These are phyloP conservation scores for Hortiboletus rubellus DNA, from an alignment of 1,284 basidiomycete genomes.

Conservation along the genomic window DNA sequence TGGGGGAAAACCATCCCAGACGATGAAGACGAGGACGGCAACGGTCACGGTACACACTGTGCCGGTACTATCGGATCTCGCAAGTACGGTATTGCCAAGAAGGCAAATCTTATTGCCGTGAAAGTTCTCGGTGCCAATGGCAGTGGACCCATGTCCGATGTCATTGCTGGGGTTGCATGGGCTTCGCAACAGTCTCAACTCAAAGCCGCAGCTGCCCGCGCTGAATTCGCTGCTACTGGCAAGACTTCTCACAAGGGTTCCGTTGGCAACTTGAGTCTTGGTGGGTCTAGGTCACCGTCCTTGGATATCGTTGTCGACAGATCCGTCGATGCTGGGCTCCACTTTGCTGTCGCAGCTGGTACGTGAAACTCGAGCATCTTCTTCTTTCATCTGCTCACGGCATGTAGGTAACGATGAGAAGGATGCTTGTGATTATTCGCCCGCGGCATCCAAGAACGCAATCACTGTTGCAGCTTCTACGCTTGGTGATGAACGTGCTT, in stretches of 20 bases:
- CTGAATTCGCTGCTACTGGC: constrained; percentile 63
- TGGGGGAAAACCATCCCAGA: constrained; percentile 89
- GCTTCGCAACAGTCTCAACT: constrained; percentile 66
- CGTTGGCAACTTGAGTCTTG: constrained; percentile 97
- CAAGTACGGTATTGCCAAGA: constrained; percentile 94
- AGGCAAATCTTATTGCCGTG: constrained; percentile 90
- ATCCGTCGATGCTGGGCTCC: constrained; percentile 82
- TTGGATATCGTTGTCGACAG: constrained; percentile 86
- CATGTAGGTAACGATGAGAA: constrained; percentile 60
- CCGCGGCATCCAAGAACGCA: constrained; percentile 72
- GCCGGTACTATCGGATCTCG: constrained; percentile 79
- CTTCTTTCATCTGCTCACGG: neutral
- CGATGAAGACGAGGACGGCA: constrained; percentile 75
- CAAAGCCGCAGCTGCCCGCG: constrained; percentile 59
- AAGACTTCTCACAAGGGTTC: constrained; percentile 88
- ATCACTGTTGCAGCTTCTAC: constrained; percentile 89
- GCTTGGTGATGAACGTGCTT: constrained; percentile 79
- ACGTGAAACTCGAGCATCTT: constrained; percentile 31
- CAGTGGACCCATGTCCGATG: constrained; percentile 95
- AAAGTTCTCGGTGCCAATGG: constrained; percentile 96
- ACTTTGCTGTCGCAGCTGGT: constrained; percentile 96
- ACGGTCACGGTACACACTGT: constrained; percentile 79
- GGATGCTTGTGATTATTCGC: constrained; percentile 82
- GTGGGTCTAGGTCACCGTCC: constrained; percentile 90
- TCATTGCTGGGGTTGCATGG: constrained; percentile 86